phyloP scores from a whole-genome alignment of 257 asterid species.

The Solanum pennellii region DNA sequence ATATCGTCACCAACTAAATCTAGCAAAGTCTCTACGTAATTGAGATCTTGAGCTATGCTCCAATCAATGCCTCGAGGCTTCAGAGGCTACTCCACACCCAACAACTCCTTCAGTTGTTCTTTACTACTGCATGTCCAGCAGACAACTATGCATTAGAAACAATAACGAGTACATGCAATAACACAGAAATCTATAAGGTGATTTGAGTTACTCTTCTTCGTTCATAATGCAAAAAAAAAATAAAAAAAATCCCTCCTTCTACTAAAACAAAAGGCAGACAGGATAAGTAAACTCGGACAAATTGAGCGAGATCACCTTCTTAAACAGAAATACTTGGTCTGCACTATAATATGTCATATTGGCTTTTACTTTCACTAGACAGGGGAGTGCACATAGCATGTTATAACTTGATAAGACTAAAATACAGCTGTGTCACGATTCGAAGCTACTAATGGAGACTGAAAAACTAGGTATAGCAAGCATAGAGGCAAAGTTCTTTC shows the following conservation, averaged over 20 bases:
- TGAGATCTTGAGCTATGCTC: neutral
- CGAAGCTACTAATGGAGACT: neutral
- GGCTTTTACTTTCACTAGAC: neutral
- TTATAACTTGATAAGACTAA: neutral
- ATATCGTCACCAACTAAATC: neutral
- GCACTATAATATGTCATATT: neutral
- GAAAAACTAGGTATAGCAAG: neutral
- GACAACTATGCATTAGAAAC: neutral
- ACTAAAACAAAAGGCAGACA: neutral
- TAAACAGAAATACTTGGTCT: neutral
- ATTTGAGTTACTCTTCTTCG: neutral
- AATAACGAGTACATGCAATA: neutral
- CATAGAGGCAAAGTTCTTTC: neutral
- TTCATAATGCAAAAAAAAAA: neutral
- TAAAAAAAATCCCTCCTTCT: neutral
- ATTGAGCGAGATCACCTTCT: neutral
- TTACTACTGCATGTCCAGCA: constrained; percentile 2
- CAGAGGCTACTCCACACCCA: neutral
- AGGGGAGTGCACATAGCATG: neutral
- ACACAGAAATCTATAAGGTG: neutral
- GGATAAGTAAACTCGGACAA: neutral
- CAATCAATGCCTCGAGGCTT: neutral
- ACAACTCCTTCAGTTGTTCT: constrained; percentile 1
- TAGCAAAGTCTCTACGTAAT: neutral
- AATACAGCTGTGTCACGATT: neutral